Evolutionary conservation across 1,284 basidiomycete genomes (phyloP).

Genomic region (Cystobasidium slooffiae): DNA sequence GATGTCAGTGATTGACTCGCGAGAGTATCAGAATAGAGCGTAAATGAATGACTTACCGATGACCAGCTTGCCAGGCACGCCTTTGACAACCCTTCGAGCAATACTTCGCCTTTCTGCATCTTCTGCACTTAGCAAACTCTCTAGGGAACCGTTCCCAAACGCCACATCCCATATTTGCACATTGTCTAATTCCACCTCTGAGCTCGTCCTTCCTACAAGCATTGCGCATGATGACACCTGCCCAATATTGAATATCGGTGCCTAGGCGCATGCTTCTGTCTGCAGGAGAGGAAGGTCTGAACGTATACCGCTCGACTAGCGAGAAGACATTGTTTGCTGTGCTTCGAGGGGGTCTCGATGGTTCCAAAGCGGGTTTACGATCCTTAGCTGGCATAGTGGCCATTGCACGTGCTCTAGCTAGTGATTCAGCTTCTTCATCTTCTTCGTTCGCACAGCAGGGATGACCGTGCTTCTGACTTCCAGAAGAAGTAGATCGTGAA

Average conservation of each 20-base stretch:
- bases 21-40: not conserved
- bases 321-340: constrained; percentile 85
- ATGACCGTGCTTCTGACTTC: constrained; percentile 33
- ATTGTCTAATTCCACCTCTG: constrained; percentile 90
- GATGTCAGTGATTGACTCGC: not conserved
- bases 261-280: constrained; percentile 65
- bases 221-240: constrained; percentile 98
- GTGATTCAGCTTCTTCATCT: constrained; percentile 34
- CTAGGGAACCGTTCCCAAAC: constrained; percentile 91
- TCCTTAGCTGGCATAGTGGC: constrained; percentile 31
- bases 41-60: constrained; percentile 65
- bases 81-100: constrained; percentile 98
- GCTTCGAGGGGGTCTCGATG: constrained; percentile 53
- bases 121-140: constrained; percentile 94
- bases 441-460: constrained; percentile 16
- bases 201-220: constrained; percentile 96
- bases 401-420: constrained; percentile 30
- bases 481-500: constrained; percentile 26
- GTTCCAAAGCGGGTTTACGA: constrained; percentile 36
- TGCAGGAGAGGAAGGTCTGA: constrained; percentile 69
- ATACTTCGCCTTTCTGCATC: constrained; percentile 97
- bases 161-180: constrained; percentile 97
- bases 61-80: constrained; percentile 94
- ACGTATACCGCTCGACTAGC: constrained; percentile 93
- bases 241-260: constrained; percentile 97